Evolutionary conservation across 2,329 filamentous ascomycete species (phyloP).

Genomic region (Aureobasidium sp.): DNA sequence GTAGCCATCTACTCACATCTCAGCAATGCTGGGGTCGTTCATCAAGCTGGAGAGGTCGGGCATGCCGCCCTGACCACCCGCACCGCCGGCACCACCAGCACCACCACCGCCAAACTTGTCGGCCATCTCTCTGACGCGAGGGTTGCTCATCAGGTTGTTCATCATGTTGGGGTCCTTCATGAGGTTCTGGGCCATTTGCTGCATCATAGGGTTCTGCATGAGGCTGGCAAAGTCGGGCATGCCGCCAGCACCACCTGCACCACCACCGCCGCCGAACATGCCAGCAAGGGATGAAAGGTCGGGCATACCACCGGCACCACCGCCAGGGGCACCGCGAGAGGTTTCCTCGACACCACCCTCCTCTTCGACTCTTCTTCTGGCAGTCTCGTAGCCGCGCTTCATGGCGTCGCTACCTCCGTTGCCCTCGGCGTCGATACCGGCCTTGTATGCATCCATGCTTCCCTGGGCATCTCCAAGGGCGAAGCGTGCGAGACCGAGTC

Average conservation of each 20-base stretch:
- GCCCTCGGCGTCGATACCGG: conserved; percentile 89
- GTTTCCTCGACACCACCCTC: conserved; percentile 41
- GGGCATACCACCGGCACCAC: conserved; percentile 34
- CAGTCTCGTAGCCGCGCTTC: conserved; percentile 95
- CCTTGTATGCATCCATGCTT: conserved; percentile 87
- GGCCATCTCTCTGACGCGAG: conserved; percentile 78
- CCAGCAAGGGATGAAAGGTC: conserved; percentile 33
- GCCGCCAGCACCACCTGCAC: conserved; percentile 57
- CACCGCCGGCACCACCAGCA: conserved; percentile 22
- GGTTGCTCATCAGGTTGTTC: conserved; percentile 90
- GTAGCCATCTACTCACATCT: conserved; percentile 61
- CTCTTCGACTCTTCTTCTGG: conserved; percentile 77
- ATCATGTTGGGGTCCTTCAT: conserved; percentile 96
- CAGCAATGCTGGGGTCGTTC: conserved; percentile 83
- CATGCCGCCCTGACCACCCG: conserved; percentile 58
- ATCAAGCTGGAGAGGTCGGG: conserved; percentile 79
- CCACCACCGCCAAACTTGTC: conserved; percentile 56
- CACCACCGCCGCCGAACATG: conserved; percentile 37
- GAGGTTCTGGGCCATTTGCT: conserved; percentile 90
- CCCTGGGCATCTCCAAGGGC: conserved; percentile 85
- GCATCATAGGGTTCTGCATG: conserved; percentile 98
- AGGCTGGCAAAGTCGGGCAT: conserved; percentile 82
- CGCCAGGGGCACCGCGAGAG: conserved; percentile 25
- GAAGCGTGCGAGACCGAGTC: conserved; percentile 83
- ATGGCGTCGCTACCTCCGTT: conserved; percentile 92